Evolutionary conservation across 208 protist genomes (phyloP).

Genomic region (Leishmania tarentolae): DNA sequence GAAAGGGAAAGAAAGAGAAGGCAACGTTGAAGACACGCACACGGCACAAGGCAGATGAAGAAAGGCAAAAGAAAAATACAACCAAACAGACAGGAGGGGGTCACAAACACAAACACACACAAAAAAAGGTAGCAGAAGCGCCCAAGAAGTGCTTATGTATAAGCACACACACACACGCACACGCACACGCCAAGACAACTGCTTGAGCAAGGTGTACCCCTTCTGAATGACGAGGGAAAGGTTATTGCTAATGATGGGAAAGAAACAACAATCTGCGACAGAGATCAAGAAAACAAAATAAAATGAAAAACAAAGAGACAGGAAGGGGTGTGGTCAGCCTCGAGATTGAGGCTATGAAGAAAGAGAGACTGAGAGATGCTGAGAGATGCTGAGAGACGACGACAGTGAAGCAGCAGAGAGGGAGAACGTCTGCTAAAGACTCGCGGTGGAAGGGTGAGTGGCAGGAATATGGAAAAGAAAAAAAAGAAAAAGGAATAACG

Average conservation of each 20-base stretch:
- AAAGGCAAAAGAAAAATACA: background rate
- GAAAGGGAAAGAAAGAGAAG: too few relatives aligned
- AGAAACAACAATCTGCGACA: background rate
- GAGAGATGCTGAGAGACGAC: background rate
- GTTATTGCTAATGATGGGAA: background rate
- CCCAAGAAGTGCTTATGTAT: background rate
- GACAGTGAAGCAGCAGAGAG: slow-evolving; percentile 5
- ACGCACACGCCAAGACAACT: background rate
- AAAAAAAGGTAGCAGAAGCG: slow-evolving; percentile 1
- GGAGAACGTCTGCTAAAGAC: background rate
- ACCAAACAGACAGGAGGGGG: background rate
- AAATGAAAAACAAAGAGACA: background rate
- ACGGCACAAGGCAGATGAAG: background rate
- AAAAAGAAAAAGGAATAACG: background rate
- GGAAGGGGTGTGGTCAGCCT: background rate
- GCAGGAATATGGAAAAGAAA: background rate
- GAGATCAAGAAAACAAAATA: background rate
- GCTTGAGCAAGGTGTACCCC: background rate
- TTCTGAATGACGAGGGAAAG: background rate
- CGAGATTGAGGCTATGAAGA: background rate
- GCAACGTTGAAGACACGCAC: background rate
- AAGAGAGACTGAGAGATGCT: background rate
- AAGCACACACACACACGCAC: background rate
- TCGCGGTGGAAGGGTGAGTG: background rate
- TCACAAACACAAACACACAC: background rate